These are phyloP conservation scores for Kwoniella sp. DNA, from an alignment of 768 basidiomycete species.

Conservation along the genomic window DNA sequence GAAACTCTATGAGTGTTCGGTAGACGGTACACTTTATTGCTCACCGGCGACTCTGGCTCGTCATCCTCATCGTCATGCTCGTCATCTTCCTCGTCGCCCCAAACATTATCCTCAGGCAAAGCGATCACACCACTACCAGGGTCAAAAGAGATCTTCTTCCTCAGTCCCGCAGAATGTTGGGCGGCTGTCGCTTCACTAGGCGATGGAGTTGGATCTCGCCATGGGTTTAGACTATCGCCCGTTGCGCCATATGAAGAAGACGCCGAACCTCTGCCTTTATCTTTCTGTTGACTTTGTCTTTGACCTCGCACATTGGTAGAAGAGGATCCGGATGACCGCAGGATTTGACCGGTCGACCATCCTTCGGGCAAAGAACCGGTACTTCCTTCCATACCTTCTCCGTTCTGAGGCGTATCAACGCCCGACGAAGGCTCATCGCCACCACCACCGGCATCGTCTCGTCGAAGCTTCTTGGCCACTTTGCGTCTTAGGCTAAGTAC, in stretches of 20 bases:
- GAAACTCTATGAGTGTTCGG: too few species aligned
- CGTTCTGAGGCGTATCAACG: not conserved
- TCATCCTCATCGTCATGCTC: slow-evolving; percentile 62
- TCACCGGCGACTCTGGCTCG: slow-evolving; percentile 46
- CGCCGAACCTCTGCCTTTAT: slow-evolving; percentile 11
- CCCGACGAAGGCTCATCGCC: slow-evolving; percentile 19
- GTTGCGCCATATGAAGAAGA: slow-evolving; percentile 23
- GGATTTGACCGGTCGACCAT: slow-evolving; percentile 25
- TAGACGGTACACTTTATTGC: not conserved
- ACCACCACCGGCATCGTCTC: slow-evolving; percentile 19
- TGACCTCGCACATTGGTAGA: slow-evolving; percentile 63
- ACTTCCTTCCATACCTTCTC: not conserved
- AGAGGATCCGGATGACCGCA: not conserved
- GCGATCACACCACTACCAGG: slow-evolving; percentile 84
- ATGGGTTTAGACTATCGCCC: slow-evolving; percentile 53
- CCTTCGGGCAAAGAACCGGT: slow-evolving; percentile 59
- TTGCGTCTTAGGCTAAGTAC: slow-evolving; percentile 42
- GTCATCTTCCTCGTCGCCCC: slow-evolving; percentile 62
- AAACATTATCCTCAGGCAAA: slow-evolving; percentile 69
- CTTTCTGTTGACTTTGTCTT: slow-evolving; percentile 60
- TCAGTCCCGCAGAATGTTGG: not conserved
- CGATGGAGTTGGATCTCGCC: slow-evolving; percentile 52
- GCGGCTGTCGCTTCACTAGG: slow-evolving; percentile 40
- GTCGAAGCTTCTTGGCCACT: slow-evolving; percentile 35
- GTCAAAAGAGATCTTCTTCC: slow-evolving; percentile 77